phyloP scores from a whole-genome alignment of 1,139 yeast species.

The Protomyces inouyei region DNA sequence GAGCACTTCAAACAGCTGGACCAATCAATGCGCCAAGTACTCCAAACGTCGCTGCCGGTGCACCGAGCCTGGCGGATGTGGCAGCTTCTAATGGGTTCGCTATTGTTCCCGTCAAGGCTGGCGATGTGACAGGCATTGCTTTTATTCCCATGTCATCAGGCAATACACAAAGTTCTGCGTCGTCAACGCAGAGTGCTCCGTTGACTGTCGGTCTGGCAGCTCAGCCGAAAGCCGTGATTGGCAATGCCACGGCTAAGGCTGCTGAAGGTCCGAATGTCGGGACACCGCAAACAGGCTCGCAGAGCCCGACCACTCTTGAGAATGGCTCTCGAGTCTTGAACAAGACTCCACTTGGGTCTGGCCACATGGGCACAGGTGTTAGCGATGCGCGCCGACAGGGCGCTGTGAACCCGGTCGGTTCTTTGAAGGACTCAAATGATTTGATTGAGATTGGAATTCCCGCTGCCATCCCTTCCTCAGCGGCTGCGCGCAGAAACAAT shows the following conservation, averaged over 20 bases:
- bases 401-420: constrained; percentile 17
- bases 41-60: background rate
- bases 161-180: background rate
- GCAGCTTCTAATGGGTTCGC: constrained; percentile 3
- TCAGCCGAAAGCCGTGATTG: background rate
- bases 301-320: background rate
- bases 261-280: background rate
- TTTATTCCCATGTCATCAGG: constrained; percentile 5
- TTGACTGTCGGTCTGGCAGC: background rate
- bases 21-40: background rate
- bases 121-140: constrained; percentile 18
- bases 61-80: background rate
- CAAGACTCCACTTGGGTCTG: constrained; percentile 20
- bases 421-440: background rate
- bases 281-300: background rate
- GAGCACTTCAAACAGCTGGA: background rate
- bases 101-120: constrained; percentile 15
- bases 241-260: background rate
- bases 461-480: background rate
- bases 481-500: background rate
- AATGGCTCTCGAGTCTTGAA: constrained; percentile 1
- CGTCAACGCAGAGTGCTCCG: background rate
- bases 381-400: background rate
- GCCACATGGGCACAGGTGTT: constrained; percentile 1
- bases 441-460: background rate